Evolutionary conservation across 2,329 filamentous ascomycete genomes (phyloP).

Genomic region (Xenoacremonium recifei): DNA sequence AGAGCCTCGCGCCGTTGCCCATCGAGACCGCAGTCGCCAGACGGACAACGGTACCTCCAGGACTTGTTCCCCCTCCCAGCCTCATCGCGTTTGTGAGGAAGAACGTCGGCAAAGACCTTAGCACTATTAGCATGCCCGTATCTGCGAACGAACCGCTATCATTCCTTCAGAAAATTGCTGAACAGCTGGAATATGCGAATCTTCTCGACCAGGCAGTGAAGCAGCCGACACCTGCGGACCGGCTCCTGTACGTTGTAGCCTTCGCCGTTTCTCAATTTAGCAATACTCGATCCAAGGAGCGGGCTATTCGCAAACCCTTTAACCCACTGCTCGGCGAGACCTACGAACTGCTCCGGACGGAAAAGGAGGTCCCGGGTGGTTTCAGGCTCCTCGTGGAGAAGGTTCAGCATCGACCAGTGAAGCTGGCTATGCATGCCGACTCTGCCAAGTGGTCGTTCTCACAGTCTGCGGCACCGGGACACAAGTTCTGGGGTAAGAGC

Average conservation of each 20-base stretch:
- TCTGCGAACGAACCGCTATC: conserved; percentile 93
- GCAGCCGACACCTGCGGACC: conserved; percentile 60
- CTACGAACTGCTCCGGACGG: conserved; percentile 85
- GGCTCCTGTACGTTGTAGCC: conserved; percentile 80
- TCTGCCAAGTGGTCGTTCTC: conserved; percentile 80
- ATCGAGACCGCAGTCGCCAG: conserved; percentile 63
- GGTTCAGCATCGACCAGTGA: conserved; percentile 86
- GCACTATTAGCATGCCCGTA: conserved; percentile 95
- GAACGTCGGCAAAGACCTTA: conserved; percentile 96
- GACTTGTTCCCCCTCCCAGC: conserved; percentile 80
- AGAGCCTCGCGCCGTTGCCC: conserved; percentile 75
- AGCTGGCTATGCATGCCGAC: conserved; percentile 92
- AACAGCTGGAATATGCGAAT: conserved; percentile 87
- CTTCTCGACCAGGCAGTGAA: conserved; percentile 75
- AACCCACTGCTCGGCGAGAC: conserved; percentile 97
- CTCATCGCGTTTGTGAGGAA: conserved; percentile 93
- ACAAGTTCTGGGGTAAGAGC: conserved; percentile 99
- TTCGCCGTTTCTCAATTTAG: conserved; percentile 91
- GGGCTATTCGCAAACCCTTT: conserved; percentile 92
- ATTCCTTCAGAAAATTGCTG: conserved; percentile 81
- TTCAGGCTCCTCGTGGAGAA: conserved; percentile 95
- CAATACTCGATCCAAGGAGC: conserved; percentile 78
- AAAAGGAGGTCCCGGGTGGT: conserved; percentile 67
- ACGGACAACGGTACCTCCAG: conserved; percentile 67
- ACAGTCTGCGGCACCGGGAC: conserved; percentile 82